Base-by-base conservation (phyloP, 768 basidiomycete genomes). In the Hemileccinum impolitum region DNA sequence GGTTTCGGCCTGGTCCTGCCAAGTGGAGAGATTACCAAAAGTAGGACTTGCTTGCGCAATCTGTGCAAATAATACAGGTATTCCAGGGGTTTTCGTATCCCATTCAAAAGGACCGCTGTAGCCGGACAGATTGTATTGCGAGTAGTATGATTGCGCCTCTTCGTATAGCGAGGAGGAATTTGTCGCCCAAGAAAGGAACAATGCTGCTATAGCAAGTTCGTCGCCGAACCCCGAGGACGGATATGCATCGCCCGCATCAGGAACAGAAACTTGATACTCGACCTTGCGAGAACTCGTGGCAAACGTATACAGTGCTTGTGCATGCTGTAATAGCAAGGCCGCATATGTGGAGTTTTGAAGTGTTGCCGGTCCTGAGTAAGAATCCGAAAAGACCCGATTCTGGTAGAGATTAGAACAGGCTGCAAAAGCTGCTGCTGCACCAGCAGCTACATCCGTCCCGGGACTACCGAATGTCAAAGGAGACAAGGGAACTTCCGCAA, bases 361-460 rank as follows among this genome's bases (percentile, higher is more conserved):
- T 1, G 83, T 79, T 1, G 87, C 84, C 14, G 85, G 81, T 2
- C 80, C 66, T 1, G 81, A 73, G 51, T 76, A 79, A 5, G 76
- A 69, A 31, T 73, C 72, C 38, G 77, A 75, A 59, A 90, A 79
- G 31, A 74, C 59, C 52, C 72, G 75, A 57, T 76, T 76, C 52
- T 81, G 75, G 60, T 96, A 97, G 25, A 97, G 76, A 50, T 81
- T 78, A 2, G 94, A 86, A 58, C 90, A 92, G 0, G 93, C 80
- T 12, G 94, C 79, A 62, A 96, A 94, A 14, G 94, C 93, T 2
- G 90, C 87, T 2, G 94, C 82, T 6, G 87, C 80, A 39, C 81
- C 78, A 0, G 94, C 90, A 11, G 89, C 90, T 15, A 81, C 92
- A 57, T 97, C 94, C 0, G 94, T 96, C 39, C 94, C 94, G 0